Percentiles rank a stretch among this genome's conserved stretches.
phyloP scores from a whole-genome alignment of 257 asterid species.

The Haberlea rhodopensis region DNA sequence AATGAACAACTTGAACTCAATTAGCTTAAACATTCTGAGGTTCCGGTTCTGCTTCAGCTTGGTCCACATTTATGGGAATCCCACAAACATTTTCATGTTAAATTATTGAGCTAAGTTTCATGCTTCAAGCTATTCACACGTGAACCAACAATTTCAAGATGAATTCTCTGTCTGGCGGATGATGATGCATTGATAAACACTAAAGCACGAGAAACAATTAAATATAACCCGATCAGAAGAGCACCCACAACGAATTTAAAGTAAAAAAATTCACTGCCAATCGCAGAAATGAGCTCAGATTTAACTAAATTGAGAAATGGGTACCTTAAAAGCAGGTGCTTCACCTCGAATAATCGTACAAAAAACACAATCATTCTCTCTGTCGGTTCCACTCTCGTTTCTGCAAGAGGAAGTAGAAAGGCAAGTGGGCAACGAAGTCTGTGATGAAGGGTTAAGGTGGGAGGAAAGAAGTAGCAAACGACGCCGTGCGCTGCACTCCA shows the following conservation, averaged over 20 bases:
- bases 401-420: conserved; percentile 33
- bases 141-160: not conserved
- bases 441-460: conserved; percentile 47
- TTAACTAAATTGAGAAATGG: conserved; percentile 10
- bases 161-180: no score
- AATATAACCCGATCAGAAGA: no score
- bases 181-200: no score
- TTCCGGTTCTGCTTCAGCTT: no score
- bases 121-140: not conserved
- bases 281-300: not conserved
- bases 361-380: conserved; percentile 50
- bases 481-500: conserved; percentile 66
- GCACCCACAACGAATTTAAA: no score
- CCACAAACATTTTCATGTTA: not conserved
- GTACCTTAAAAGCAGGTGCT: conserved; percentile 76
- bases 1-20: not conserved
- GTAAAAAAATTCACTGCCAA: not conserved
- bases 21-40: no score
- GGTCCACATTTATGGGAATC: no score
- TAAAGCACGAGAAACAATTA: no score
- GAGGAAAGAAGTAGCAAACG: conserved; percentile 67
- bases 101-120: not conserved
- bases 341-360: conserved; percentile 71
- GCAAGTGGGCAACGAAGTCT: conserved; percentile 30
- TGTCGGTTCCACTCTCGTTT: conserved; percentile 24